Base-by-base conservation (phyloP, 192 early-diverging fungal species). In the Ambispora gerdemannii region DNA sequence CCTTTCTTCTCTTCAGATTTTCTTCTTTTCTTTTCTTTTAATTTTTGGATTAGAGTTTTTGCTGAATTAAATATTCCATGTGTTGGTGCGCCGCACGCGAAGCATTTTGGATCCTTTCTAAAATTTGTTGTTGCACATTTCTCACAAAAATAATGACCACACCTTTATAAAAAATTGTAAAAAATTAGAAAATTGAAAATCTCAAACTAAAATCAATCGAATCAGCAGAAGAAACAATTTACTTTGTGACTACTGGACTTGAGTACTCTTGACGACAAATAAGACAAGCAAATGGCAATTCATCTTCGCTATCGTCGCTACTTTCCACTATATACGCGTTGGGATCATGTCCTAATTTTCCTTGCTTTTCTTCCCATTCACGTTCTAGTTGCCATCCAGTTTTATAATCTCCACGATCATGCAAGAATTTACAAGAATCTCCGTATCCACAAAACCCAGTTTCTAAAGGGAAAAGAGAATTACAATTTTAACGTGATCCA, bases 141-240 rank as follows among this genome's bases (percentile, higher is more conserved):
- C 78, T 97, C 95, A 78, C 96, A 98, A 82, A 98, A 99, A 76
- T 95, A 96, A 72, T 99, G 97, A 33, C 86, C 82, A 79, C 97
- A 96, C 72, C 88, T 88, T 71, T 43, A 1, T 22, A 32, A 56
- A 59, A 10, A 50, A 62, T 6, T 34, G 24, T 51, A 47, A 32
- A 72, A 62, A 65, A 56, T 32, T 35, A 76, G 7, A 3, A 2
- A 33, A 67, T 3, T 25, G 63, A 70, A 28, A 62, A 64, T 78
- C 65, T 73, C 64, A 83, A 17, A 31, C n/a, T n/a, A n/a, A n/a
- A n/a, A n/a, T n/a, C n/a, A n/a, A n/a, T n/a, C n/a, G n/a, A n/a
- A n/a, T n/a, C n/a, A n/a, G n/a, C n/a, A n/a, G n/a, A n/a, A n/a
- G n/a, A n/a, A n/a, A 47, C 6, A 10, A 52, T 61, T 59, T 76